These are phyloP conservation scores for Eucommia ulmoides DNA, from an alignment of 257 asterid species.

Conservation along the genomic window DNA sequence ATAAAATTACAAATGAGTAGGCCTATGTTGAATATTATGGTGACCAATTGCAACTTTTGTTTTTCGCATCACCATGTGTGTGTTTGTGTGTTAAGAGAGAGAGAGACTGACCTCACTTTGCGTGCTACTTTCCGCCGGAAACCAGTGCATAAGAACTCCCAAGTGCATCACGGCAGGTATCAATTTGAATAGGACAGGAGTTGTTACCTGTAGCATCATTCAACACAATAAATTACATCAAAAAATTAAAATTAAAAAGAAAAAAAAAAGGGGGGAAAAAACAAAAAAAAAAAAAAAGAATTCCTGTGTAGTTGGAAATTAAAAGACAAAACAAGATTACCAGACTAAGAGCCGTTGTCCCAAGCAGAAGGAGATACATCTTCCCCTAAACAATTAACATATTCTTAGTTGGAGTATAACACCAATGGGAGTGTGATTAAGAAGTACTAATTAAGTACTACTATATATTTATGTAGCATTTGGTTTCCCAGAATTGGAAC, in stretches of 20 bases:
- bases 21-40: too few species aligned
- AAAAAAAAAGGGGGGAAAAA: not conserved
- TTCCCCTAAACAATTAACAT: slow-evolving; percentile 46
- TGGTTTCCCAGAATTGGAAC: too few species aligned
- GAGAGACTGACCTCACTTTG: slow-evolving; percentile 42
- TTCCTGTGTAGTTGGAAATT: slow-evolving; percentile 2
- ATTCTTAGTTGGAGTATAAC: not conserved
- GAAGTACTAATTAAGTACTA: too few species aligned
- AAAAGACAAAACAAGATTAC: slow-evolving; percentile 31
- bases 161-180: slow-evolving; percentile 69
- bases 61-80: too few species aligned
- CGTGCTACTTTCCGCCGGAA: slow-evolving; percentile 50
- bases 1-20: too few species aligned
- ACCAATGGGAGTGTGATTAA: not conserved
- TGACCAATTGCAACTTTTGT: too few species aligned
- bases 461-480: too few species aligned
- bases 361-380: slow-evolving; percentile 91
- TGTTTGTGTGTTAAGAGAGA: not conserved
- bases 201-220: slow-evolving; percentile 58
- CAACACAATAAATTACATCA: not conserved
- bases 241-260: not conserved
- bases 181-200: slow-evolving; percentile 81
- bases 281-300: not conserved
- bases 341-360: slow-evolving; percentile 92
- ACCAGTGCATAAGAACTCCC: slow-evolving; percentile 82